Conservation (phyloP, 257 asterid genomes). For the Nicotiana tomentosiformis region DNA sequence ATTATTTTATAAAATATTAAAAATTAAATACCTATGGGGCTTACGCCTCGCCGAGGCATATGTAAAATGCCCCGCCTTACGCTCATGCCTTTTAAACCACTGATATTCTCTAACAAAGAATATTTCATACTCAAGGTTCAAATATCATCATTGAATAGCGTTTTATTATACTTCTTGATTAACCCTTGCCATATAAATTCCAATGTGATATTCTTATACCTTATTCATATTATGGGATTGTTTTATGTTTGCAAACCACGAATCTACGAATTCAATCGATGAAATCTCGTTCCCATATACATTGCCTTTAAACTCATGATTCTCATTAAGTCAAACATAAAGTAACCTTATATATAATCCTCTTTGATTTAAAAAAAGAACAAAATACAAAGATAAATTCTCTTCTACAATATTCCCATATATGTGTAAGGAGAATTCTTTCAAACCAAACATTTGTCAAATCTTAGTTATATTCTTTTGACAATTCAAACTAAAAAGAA, state of each 20-base stretch:
- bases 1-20: no score
- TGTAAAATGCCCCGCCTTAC: no score
- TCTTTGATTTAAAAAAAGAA: not conserved
- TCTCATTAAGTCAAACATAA: not conserved
- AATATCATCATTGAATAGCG: not conserved
- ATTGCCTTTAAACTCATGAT: not conserved
- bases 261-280: not conserved
- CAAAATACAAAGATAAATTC: not conserved
- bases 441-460: not conserved
- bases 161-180: no score
- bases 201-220: not conserved
- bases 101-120: no score
- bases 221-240: not conserved
- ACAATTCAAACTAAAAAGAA: no score
- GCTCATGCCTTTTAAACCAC: no score
- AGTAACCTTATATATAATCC: not conserved
- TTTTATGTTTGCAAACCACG: not conserved
- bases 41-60: no score
- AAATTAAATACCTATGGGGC: no score
- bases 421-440: not conserved
- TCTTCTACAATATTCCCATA: not conserved
- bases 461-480: not conserved
- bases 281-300: not conserved
- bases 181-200: not conserved
- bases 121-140: no score